Percentiles rank a stretch among this genome's conserved stretches.
These are phyloP conservation scores for Camptophora hylomeconis DNA, from an alignment of 2,329 filamentous ascomycete genomes.

Conservation along the genomic window DNA sequence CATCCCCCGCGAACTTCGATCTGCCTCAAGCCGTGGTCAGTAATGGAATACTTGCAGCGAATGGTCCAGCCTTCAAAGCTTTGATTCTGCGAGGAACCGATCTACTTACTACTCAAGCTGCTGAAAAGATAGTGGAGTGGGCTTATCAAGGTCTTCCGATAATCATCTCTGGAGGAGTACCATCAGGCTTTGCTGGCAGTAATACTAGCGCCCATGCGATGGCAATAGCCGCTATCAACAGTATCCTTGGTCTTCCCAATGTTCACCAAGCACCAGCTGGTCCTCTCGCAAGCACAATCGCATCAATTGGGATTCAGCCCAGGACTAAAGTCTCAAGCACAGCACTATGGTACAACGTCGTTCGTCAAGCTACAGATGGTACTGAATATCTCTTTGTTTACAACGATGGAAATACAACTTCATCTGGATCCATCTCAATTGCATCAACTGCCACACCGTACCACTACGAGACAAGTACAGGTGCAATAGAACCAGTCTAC, in stretches of 20 bases:
- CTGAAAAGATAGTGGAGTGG: constrained; percentile 22
- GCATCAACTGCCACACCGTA: constrained; percentile 24
- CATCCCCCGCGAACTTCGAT: constrained; percentile 32
- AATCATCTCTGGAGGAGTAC: constrained; percentile 26
- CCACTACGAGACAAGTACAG: constrained; percentile 32
- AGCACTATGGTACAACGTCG: constrained; percentile 25
- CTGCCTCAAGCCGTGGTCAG: constrained; percentile 26
- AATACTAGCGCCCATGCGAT: constrained; percentile 8
- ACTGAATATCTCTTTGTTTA: constrained; percentile 30
- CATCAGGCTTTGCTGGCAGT: constrained; percentile 15
- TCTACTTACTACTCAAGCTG: constrained; percentile 24
- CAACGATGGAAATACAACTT: constrained; percentile 21
- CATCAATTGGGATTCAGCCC: constrained; percentile 22
- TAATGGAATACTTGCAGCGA: constrained; percentile 25
- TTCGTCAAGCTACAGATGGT: constrained; percentile 20
- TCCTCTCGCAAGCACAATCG: constrained; percentile 21
- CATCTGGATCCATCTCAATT: constrained; percentile 16
- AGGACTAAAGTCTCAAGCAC: constrained; percentile 18
- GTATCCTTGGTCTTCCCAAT: constrained; percentile 20
- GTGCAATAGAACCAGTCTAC: constrained; percentile 21
- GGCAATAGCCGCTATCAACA: constrained; percentile 15
- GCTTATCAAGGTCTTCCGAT: constrained; percentile 30
- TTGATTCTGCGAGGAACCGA: constrained; percentile 27
- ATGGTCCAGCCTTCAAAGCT: constrained; percentile 30
- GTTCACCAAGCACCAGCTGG: constrained; percentile 23